phyloP scores from a whole-genome alignment of 2,329 filamentous ascomycete species.

The Trichophaea hybrida region DNA sequence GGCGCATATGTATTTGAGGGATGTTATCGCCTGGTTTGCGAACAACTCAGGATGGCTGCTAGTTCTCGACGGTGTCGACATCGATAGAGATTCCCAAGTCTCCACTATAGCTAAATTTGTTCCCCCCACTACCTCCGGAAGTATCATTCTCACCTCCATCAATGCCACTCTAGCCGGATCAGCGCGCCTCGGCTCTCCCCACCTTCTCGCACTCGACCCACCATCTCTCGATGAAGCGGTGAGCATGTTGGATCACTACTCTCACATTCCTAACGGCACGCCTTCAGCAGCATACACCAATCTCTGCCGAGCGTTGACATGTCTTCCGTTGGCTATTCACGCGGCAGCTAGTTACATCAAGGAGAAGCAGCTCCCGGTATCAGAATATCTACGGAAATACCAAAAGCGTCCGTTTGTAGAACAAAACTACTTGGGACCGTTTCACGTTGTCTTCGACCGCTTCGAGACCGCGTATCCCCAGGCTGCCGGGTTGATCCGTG shows the following conservation, averaged over 20 bases:
- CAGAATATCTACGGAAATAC: slow-evolving; percentile 41
- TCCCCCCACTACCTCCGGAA: slow-evolving; percentile 48
- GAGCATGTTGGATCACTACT: slow-evolving; percentile 46
- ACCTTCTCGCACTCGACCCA: slow-evolving; percentile 34
- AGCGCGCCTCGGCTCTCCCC: slow-evolving; percentile 25
- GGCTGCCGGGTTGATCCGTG: slow-evolving; percentile 49
- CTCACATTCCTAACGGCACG: slow-evolving; percentile 44
- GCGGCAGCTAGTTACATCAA: slow-evolving; percentile 37
- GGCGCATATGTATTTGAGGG: too few relatives aligned
- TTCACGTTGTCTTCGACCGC: slow-evolving; percentile 37
- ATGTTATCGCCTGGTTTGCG: slow-evolving; percentile 48
- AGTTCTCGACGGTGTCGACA: slow-evolving; percentile 51
- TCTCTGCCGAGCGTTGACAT: slow-evolving; percentile 48
- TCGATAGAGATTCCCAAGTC: slow-evolving; percentile 41
- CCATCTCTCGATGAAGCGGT: slow-evolving; percentile 45
- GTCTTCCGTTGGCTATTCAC: slow-evolving; percentile 53
- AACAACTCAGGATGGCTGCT: slow-evolving; percentile 50
- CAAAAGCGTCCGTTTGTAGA: slow-evolving; percentile 45
- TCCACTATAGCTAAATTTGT: slow-evolving; percentile 44
- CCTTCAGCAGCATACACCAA: slow-evolving; percentile 47
- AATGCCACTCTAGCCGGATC: slow-evolving; percentile 39
- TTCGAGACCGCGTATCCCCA: slow-evolving; percentile 34
- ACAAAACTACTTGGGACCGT: slow-evolving; percentile 36
- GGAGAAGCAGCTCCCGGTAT: slow-evolving; percentile 27
- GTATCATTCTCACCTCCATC: slow-evolving; percentile 54